These are phyloP conservation scores for Botrytis tulipae DNA, from an alignment of 2,329 filamentous ascomycete species.

Conservation along the genomic window DNA sequence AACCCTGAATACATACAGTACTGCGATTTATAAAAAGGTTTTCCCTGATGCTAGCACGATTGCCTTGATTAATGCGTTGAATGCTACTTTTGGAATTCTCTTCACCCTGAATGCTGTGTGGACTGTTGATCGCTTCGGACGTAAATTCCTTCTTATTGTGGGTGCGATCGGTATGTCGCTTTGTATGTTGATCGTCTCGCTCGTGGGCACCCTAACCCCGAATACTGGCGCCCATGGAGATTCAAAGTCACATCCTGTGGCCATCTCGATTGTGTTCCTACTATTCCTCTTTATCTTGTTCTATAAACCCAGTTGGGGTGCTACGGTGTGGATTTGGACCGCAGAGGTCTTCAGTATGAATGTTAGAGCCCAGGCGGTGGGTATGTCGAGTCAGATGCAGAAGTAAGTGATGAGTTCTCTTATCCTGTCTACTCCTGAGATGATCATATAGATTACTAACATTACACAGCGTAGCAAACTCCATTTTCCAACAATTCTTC, in stretches of 20 bases:
- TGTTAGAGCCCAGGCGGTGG: slow-evolving; percentile 66
- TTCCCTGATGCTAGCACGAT: slow-evolving; percentile 59
- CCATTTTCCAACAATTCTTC: slow-evolving; percentile 20
- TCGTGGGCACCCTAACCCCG: slow-evolving; percentile 56
- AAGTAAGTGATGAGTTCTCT: neutral
- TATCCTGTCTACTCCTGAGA: no score
- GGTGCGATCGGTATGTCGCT: slow-evolving; percentile 65
- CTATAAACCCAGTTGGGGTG: slow-evolving; percentile 69
- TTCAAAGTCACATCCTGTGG: slow-evolving; percentile 45
- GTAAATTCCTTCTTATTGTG: slow-evolving; percentile 66
- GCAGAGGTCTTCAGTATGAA: slow-evolving; percentile 69
- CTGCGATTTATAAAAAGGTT: slow-evolving; percentile 68
- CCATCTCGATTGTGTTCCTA: slow-evolving; percentile 65
- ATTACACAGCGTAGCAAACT: neutral
- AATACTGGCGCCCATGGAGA: slow-evolving; percentile 38
- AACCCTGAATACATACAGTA: slow-evolving; percentile 67
- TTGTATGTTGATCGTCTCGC: slow-evolving; percentile 65
- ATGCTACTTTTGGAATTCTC: slow-evolving; percentile 68
- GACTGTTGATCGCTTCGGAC: slow-evolving; percentile 69
- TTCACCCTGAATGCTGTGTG: slow-evolving; percentile 72
- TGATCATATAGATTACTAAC: neutral
- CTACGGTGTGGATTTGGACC: slow-evolving; percentile 70
- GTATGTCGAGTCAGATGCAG: slow-evolving; percentile 48
- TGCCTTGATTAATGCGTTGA: slow-evolving; percentile 70
- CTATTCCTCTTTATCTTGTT: slow-evolving; percentile 65